These are phyloP conservation scores for Trichoderma sp. DNA, from an alignment of 2,329 filamentous ascomycete species.

Conservation along the genomic window DNA sequence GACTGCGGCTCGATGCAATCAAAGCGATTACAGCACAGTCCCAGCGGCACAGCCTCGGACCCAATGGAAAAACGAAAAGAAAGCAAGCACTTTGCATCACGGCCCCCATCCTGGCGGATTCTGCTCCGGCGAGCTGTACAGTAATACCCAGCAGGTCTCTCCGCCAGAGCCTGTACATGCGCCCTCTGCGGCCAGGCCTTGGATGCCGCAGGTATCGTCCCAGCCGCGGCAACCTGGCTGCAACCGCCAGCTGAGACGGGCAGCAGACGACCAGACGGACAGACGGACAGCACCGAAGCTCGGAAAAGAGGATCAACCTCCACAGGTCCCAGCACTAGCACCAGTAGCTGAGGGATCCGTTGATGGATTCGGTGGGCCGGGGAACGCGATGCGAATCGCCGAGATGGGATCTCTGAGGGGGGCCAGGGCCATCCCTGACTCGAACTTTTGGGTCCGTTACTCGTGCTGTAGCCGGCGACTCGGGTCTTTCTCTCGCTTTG, in stretches of 20 bases:
- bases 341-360: not conserved
- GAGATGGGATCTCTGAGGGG: slow-evolving; percentile 1
- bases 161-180: not conserved
- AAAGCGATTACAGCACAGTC: too few relatives aligned
- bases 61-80: not conserved
- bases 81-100: slow-evolving; percentile 7
- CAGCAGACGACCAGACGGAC: not conserved
- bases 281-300: not conserved
- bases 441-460: not conserved
- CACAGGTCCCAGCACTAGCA: not conserved
- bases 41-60: not conserved
- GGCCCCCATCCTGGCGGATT: not conserved
- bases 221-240: not conserved
- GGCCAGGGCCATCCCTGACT: not conserved
- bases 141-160: slow-evolving; percentile 8
- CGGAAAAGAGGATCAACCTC: not conserved
- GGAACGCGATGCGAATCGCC: slow-evolving; percentile 4
- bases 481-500: not conserved
- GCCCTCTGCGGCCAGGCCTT: not conserved
- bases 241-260: not conserved
- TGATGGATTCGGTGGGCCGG: not conserved
- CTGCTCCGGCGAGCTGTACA: not conserved
- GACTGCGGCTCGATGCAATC: not conserved
- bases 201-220: not conserved
- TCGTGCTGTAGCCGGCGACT: not conserved